Percentiles rank a stretch among this genome's conserved stretches.
Evolutionary conservation across 2,329 filamentous ascomycete species (phyloP).

Genomic region (Juglanconis oblonga): DNA sequence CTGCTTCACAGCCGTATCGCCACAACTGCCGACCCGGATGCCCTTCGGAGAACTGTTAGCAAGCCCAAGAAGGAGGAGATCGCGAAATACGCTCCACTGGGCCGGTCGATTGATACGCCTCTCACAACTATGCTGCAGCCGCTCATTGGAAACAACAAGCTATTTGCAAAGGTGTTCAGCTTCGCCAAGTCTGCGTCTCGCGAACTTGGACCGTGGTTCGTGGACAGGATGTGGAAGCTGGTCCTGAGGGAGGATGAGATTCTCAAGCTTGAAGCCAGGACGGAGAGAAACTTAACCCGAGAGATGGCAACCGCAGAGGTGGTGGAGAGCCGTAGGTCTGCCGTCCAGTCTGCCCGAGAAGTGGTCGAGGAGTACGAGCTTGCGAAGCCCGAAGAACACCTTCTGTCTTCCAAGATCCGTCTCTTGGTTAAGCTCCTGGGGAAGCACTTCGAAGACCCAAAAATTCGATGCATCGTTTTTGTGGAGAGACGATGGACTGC

Average conservation of each 20-base stretch:
- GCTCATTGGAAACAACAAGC: conserved; percentile 36
- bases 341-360: conserved; percentile 56
- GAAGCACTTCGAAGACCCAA: conserved; percentile 59
- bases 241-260: conserved; percentile 62
- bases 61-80: conserved; percentile 59
- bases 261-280: conserved; percentile 57
- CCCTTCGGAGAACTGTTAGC: conserved; percentile 57
- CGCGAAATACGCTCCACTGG: conserved; percentile 49
- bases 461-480: conserved; percentile 75
- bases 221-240: conserved; percentile 77
- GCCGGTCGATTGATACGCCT: conserved; percentile 56
- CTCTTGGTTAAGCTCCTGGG: conserved; percentile 59
- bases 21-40: conserved; percentile 57
- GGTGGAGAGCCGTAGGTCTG: conserved; percentile 50
- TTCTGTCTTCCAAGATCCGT: conserved; percentile 72
- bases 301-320: conserved; percentile 27
- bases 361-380: conserved; percentile 54
- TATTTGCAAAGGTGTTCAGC: conserved; percentile 56
- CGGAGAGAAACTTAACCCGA: conserved; percentile 29
- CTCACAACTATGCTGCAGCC: conserved; percentile 58
- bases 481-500: conserved; percentile 78
- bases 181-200: conserved; percentile 59
- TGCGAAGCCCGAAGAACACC: conserved; percentile 26
- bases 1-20: conserved; percentile 80
- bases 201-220: conserved; percentile 78